These are phyloP conservation scores for Penicillium coffeae DNA, from an alignment of 495 filamentous ascomycete species.

Conservation along the genomic window DNA sequence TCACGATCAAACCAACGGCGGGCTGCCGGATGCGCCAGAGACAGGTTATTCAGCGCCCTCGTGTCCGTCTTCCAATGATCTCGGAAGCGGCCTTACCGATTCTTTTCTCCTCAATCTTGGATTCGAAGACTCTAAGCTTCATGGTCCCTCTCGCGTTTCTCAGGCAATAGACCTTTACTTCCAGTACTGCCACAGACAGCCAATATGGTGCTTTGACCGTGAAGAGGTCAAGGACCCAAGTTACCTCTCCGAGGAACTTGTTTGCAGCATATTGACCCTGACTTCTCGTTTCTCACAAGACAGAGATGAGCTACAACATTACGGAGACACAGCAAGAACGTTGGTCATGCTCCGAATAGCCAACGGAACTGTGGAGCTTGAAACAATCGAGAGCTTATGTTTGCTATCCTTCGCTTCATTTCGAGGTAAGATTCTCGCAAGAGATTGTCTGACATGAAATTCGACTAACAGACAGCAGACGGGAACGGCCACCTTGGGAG, in stretches of 20 bases:
- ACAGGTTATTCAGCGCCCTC: slow-evolving; percentile 16
- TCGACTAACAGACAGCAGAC: slow-evolving; percentile 24
- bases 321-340: slow-evolving; percentile 38
- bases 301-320: slow-evolving; percentile 32
- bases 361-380: slow-evolving; percentile 42
- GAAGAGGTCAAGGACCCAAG: slow-evolving; percentile 38
- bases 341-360: slow-evolving; percentile 47
- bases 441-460: neutral
- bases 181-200: slow-evolving; percentile 45
- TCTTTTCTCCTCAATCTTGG: slow-evolving; percentile 27
- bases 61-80: slow-evolving; percentile 18
- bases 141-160: slow-evolving; percentile 26
- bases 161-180: slow-evolving; percentile 41
- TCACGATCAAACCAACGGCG: slow-evolving; percentile 15
- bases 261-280: slow-evolving; percentile 40
- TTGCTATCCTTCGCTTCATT: slow-evolving; percentile 42
- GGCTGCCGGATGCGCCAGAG: slow-evolving; percentile 13
- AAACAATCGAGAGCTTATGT: slow-evolving; percentile 44
- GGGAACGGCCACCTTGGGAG: slow-evolving; percentile 37
- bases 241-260: slow-evolving; percentile 37
- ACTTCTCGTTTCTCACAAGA: slow-evolving; percentile 40
- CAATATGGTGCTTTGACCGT: slow-evolving; percentile 46
- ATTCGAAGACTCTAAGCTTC: slow-evolving; percentile 27
- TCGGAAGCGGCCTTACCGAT: slow-evolving; percentile 17
- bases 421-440: slow-evolving; percentile 25